Percentiles rank a stretch among this genome's conserved stretches.
Conservation (phyloP, 202 grass and related monocot species). For the Elaeis oleifera region DNA sequence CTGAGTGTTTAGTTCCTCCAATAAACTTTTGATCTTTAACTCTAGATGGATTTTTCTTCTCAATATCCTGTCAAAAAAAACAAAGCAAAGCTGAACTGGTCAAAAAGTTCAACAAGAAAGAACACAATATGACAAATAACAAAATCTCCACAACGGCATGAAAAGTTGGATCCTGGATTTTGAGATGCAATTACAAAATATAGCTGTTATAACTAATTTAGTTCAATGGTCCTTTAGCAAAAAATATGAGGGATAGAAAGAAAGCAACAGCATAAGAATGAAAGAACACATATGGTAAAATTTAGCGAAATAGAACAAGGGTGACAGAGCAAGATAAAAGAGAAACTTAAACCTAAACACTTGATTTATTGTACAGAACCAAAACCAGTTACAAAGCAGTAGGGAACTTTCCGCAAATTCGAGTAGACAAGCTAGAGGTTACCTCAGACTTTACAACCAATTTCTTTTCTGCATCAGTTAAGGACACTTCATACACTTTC, state of each 20-base stretch:
- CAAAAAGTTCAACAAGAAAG: too few species aligned
- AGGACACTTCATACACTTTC: conserved; percentile 44
- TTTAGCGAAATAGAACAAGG: too few species aligned
- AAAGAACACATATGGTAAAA: too few species aligned
- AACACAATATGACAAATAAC: neutral
- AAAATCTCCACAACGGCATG: neutral
- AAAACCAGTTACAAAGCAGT: conserved; percentile 15
- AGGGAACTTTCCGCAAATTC: conserved; percentile 7
- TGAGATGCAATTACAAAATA: too few species aligned
- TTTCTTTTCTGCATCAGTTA: conserved; percentile 46
- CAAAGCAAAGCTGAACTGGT: neutral
- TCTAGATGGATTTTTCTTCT: conserved; percentile 54
- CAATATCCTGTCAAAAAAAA: conserved; percentile 40
- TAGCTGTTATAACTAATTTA: too few species aligned
- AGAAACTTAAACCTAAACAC: too few species aligned
- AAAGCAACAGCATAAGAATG: too few species aligned
- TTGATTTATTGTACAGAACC: too few species aligned
- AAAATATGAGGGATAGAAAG: too few species aligned
- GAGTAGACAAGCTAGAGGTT: conserved; percentile 16
- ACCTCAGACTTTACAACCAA: conserved; percentile 58
- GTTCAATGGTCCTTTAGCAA: too few species aligned
- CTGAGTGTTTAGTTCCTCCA: conserved; percentile 44
- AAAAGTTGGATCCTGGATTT: too few species aligned
- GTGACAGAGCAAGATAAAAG: too few species aligned
- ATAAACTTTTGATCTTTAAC: conserved; percentile 40